phyloP scores from a whole-genome alignment of 306 rosid species.

The Casuarina glauca region DNA sequence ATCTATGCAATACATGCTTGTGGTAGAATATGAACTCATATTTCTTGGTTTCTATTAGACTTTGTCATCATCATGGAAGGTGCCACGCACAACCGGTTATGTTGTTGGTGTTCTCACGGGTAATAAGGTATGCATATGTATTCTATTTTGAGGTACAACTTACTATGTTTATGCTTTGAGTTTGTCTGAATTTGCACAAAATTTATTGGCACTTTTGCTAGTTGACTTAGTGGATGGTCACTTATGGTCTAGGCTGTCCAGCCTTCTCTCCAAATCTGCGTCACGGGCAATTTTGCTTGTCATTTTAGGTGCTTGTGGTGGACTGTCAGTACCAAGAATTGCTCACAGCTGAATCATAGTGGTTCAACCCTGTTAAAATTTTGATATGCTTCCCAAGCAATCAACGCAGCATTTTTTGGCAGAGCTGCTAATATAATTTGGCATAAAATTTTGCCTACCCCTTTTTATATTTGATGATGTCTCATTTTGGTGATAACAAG shows the following conservation, averaged over 20 bases:
- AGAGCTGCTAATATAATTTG: background rate
- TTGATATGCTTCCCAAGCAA: background rate
- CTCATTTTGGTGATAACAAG: no score
- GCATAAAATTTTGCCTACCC: background rate
- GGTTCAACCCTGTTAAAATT: background rate
- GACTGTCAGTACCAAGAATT: background rate
- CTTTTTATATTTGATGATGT: background rate
- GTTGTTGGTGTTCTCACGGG: constrained; percentile 78
- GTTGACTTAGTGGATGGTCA: constrained; percentile 14
- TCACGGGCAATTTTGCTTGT: background rate
- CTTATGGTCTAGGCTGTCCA: constrained; percentile 16
- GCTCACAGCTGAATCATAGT: background rate
- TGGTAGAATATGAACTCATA: constrained; percentile 1
- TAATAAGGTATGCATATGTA: constrained; percentile 56
- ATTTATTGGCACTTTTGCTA: constrained; percentile 9
- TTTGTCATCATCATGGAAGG: constrained; percentile 66
- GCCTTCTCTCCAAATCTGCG: constrained; percentile 7
- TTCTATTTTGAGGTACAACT: constrained; percentile 11
- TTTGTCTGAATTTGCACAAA: constrained; percentile 9
- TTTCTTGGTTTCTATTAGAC: constrained; percentile 55
- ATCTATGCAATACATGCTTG: background rate
- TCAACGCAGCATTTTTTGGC: background rate
- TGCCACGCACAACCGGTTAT: constrained; percentile 54
- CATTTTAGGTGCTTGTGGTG: constrained; percentile 13
- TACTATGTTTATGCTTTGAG: constrained; percentile 14